phyloP scores from a whole-genome alignment of 1,139 yeast genomes.

The Protomyces pachydermus region DNA sequence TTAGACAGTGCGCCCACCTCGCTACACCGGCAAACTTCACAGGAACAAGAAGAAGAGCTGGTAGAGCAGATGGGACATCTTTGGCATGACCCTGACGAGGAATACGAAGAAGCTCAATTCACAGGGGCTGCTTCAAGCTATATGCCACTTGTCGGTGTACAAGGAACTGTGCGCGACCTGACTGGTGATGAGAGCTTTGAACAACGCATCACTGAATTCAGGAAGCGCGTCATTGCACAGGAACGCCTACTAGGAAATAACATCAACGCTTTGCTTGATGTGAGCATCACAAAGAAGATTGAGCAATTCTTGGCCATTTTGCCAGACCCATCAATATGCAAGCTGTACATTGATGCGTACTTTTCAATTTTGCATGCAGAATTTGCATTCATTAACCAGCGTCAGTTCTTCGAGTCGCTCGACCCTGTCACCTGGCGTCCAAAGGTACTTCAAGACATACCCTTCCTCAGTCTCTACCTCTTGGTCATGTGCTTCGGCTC shows the following conservation, averaged over 20 bases:
- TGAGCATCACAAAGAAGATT: background rate
- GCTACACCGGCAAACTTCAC: background rate
- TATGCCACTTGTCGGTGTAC: constrained; percentile 2
- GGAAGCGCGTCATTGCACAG: background rate
- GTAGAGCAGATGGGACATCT: constrained; percentile 15
- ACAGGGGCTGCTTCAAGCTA: background rate
- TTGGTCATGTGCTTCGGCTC: constrained; percentile 41
- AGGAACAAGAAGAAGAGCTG: constrained; percentile 1
- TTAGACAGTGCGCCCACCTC: background rate
- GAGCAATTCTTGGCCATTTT: background rate
- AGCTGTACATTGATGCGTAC: constrained; percentile 2
- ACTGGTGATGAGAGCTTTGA: constrained; percentile 6
- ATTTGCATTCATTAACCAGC: constrained; percentile 1
- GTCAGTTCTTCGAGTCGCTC: background rate
- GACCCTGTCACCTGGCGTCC: background rate
- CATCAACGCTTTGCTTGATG: background rate
- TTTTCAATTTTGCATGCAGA: background rate
- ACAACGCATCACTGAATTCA: background rate
- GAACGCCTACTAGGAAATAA: background rate
- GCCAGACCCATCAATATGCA: constrained; percentile 1
- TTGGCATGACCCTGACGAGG: background rate
- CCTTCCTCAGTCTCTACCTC: constrained; percentile 1
- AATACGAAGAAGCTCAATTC: background rate
- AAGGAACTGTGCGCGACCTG: background rate
- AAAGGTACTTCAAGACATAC: background rate